A percentile compares a stretch with the other conserved stretches of the same genome.
phyloP scores from a whole-genome alignment of 768 basidiomycete species.

The Phaffia tasmanica region DNA sequence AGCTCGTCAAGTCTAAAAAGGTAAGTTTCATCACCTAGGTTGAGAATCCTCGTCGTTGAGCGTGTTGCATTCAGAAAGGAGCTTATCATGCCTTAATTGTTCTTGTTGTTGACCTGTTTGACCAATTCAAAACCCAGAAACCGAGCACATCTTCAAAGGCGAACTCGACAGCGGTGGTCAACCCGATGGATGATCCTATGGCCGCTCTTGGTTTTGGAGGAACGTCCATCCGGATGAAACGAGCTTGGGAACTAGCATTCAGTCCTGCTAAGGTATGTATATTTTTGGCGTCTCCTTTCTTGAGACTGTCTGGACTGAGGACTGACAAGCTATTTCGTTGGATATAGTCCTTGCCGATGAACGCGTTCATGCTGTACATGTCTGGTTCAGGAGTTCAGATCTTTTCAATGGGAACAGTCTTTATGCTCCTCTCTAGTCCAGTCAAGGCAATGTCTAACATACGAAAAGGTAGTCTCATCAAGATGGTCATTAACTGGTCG shows the following conservation, averaged over 20 bases:
- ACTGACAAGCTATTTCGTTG: neutral
- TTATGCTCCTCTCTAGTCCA: conserved; percentile 78
- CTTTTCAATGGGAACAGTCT: conserved; percentile 91
- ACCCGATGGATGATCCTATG: conserved; percentile 23
- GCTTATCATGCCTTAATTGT: neutral
- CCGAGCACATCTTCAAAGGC: neutral
- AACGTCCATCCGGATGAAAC: conserved; percentile 53
- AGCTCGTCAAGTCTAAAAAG: conserved; percentile 2
- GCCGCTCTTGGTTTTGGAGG: conserved; percentile 17
- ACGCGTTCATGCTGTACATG: conserved; percentile 98
- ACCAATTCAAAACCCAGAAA: neutral
- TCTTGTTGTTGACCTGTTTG: neutral
- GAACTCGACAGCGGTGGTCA: neutral
- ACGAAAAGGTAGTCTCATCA: conserved; percentile 49
- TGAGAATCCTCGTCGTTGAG: neutral
- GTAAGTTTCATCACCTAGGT: neutral
- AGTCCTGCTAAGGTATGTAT: conserved; percentile 56
- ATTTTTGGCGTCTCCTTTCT: neutral
- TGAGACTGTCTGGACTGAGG: neutral
- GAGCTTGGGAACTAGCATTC: conserved; percentile 76
- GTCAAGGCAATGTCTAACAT: conserved; percentile 72
- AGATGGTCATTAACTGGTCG: conserved; percentile 28
- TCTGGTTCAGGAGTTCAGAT: conserved; percentile 91
- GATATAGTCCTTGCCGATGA: conserved; percentile 65
- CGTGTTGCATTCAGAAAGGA: neutral